Conservation (phyloP, 2,329 filamentous ascomycete species). For the Beauveria sp. region DNA sequence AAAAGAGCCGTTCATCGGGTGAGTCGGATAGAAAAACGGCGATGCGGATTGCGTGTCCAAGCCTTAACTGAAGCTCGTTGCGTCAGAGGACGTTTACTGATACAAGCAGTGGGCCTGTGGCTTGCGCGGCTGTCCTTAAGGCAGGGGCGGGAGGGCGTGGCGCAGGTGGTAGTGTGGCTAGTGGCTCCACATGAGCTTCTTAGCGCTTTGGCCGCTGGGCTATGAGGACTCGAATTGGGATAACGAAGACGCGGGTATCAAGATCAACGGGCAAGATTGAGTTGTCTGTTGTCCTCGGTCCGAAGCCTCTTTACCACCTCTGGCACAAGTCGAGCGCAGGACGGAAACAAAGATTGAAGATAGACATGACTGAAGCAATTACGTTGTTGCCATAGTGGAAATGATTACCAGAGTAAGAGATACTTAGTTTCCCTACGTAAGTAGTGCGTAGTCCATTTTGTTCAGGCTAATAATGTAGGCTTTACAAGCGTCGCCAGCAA, state of each 20-base stretch:
- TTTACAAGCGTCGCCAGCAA: no score
- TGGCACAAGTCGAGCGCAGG: no score
- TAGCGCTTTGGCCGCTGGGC: not conserved
- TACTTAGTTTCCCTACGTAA: no score
- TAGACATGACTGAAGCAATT: no score
- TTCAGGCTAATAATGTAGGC: no score
- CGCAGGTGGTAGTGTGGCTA: conserved; percentile 1
- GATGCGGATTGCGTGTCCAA: conserved; percentile 11
- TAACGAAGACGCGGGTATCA: not conserved
- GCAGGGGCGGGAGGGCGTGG: not conserved
- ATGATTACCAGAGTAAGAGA: no score
- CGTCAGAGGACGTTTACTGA: conserved; percentile 9
- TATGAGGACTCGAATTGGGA: not conserved
- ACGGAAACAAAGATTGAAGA: no score
- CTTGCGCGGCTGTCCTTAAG: conserved; percentile 2
- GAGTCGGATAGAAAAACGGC: not conserved
- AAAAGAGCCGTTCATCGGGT: not conserved
- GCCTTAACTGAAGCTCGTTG: conserved; percentile 10
- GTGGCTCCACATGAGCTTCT: conserved; percentile 3
- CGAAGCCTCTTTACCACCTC: no score
- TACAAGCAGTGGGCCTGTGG: not conserved
- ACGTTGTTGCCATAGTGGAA: no score
- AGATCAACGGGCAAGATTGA: no score
- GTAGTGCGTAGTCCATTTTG: no score
- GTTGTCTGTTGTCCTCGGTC: no score